These are phyloP conservation scores for Ilyonectria destructans DNA, from an alignment of 2,329 filamentous ascomycete species.

Conservation along the genomic window DNA sequence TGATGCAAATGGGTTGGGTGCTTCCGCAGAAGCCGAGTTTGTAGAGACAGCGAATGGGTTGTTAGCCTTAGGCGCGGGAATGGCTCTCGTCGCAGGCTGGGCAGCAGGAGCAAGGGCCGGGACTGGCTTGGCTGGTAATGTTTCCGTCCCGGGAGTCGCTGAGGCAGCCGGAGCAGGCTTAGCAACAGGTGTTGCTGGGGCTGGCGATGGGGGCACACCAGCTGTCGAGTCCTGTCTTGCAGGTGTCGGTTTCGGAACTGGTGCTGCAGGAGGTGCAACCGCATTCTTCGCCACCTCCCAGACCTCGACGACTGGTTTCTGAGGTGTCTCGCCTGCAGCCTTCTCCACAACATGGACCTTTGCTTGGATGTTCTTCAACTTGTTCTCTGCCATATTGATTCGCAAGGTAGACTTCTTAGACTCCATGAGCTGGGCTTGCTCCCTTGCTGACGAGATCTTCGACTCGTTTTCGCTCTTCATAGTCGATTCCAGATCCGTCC, in stretches of 20 bases:
- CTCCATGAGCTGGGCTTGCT: conserved; percentile 80
- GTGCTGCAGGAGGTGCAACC: conserved; percentile 50
- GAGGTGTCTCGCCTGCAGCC: conserved; percentile 88
- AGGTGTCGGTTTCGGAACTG: conserved; percentile 45
- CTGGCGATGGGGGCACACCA: conserved; percentile 43
- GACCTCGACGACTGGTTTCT: conserved; percentile 87
- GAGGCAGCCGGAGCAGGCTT: conserved; percentile 32
- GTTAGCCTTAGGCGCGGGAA: conserved; percentile 44
- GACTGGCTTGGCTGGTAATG: conserved; percentile 31
- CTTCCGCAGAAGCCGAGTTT: conserved; percentile 33
- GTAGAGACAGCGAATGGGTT: conserved; percentile 54
- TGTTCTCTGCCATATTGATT: conserved; percentile 85
- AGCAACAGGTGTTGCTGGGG: conserved; percentile 42
- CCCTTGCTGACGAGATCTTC: conserved; percentile 69
- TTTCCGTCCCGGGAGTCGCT: conserved; percentile 34
- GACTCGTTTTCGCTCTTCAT: conserved; percentile 70
- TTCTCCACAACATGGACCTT: conserved; percentile 86
- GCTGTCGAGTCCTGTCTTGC: conserved; percentile 43
- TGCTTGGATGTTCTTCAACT: conserved; percentile 74
- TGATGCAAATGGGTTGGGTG: conserved; percentile 50
- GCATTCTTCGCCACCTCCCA: conserved; percentile 83
- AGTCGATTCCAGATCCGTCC: conserved; percentile 65
- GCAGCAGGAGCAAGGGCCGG: conserved; percentile 36
- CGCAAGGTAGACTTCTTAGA: conserved; percentile 83
- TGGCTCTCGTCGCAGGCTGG: conserved; percentile 39